Evolutionary conservation across 1,139 yeast genomes (phyloP), one percentile per base, ranked within the genome.

Genomic region (Magnusiomyces magnusii): DNA sequence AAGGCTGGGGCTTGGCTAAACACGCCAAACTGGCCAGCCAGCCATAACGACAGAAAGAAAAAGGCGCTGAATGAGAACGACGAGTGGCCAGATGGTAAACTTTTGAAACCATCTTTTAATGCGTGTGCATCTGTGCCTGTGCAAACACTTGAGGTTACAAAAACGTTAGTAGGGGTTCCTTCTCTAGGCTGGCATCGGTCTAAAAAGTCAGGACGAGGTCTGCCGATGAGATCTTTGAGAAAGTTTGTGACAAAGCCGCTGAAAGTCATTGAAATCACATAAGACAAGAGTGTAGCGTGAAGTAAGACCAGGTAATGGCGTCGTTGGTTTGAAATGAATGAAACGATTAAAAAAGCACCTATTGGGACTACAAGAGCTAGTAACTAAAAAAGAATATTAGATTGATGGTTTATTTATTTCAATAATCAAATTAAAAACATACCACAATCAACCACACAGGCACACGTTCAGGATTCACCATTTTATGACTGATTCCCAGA

Each of bases 71-170:
- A 88, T 36, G 89, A 78, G 62, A 83, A 75, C 13, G 90, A 82
- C 0, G 92, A 80, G 68, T 88, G 96, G 13, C 95, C 96, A 0
- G 91, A 84, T 0, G 96, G 96, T 0, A 92, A 85, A 9, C 91
- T 83, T 67, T 88, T 81, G 76, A 86, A 79, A 0, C 95, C 96
- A 67, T 88, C 96, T 41, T 72, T 21, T 19, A 60, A 69, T 24
- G 73, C 65, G 7, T 50, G 59, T 44, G 57, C 52, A 56, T 77
- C 70, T 1, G 71, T 67, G 31, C 74, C 75, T 0, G 84, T 79
- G 67, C 87, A 83, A 15, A 83, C 79, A n/a, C 76, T 80, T 21
- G 72, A 65, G 1, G 87, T 85, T 36, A 73, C 79, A 56, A 82
- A 78, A 47, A 69, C 67, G 55, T 75, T 72, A 17, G 61, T 57